Base-by-base conservation (phyloP, 371 early-diverging fungal species). In the Basidiobolus meristosporus region DNA sequence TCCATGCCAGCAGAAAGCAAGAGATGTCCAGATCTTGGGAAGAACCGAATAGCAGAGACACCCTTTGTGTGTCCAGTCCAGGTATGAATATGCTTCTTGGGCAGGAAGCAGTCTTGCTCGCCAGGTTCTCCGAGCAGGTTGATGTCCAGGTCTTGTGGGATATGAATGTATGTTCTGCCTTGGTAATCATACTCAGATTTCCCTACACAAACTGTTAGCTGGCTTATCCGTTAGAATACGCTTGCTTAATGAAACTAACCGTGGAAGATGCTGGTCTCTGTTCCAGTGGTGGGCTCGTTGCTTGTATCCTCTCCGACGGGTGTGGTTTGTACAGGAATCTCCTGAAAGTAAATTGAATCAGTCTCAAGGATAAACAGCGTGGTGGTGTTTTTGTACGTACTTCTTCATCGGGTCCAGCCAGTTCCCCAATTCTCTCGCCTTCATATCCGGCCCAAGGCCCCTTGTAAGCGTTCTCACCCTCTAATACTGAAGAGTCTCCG, bases 361-460 rank as follows among this genome's bases (percentile, higher is more conserved):
- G 42, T 39, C 21, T 53, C 52, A 29, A 46, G 50, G 33, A 50
- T 43, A n/a, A n/a, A n/a, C n/a, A n/a, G n/a, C n/a, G n/a, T n/a
- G n/a, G n/a, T n/a, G 5, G 11, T 33, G 11, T 18, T n/a, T 32
- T 19, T 19, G 7, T 10, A 16, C 17, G 26, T 37, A 42, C 58
- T 36, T 73, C 73, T 31, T 64, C 63, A 15, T 75, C 59, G 0
- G 73, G 72, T 1, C 77, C 85, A 14, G 56, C 53, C 6, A 60
- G 22, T 35, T 60, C 54, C 2, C 72, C 80, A 21, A 65, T 57
- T 3, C 68, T 57, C 45, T 91, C 93, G 36, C 72, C 82, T 37
- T 82, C 82, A 50, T 77, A 93, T 1, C 90, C 86, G 2, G 92
- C 91, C 97, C 95, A 95, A 5, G 95, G 97, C 0, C 97, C 97